Conservation (phyloP, 192 early-diverging fungal genomes). For the Coemansia sp. region DNA sequence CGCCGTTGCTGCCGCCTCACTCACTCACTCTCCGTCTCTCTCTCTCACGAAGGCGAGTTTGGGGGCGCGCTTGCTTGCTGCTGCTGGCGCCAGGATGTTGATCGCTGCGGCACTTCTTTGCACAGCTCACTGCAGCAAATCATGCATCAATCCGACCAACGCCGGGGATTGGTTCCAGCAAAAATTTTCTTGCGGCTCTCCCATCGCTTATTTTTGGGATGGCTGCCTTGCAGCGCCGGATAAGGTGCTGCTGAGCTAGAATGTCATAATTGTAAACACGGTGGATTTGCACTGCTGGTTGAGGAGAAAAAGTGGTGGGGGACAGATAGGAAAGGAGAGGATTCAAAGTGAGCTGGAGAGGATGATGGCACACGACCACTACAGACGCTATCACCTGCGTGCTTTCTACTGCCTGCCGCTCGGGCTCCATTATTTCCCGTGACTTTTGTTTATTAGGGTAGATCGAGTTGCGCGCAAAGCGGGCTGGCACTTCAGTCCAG, state of each 20-base stretch:
- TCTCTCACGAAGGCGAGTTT: background rate
- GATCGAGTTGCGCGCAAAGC: background rate
- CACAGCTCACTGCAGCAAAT: background rate
- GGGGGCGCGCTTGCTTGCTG: background rate
- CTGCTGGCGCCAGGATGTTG: background rate
- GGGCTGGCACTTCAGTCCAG: background rate
- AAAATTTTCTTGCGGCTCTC: background rate
- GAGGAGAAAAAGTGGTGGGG: too few relatives aligned
- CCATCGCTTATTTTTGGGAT: background rate
- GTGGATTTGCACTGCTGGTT: background rate
- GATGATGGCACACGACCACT: too few relatives aligned
- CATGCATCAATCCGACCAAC: background rate
- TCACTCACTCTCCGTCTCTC: background rate
- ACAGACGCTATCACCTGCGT: too few relatives aligned
- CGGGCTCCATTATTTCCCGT: too few relatives aligned
- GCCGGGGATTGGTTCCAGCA: slow-evolving; percentile 6
- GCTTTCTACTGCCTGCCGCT: too few relatives aligned
- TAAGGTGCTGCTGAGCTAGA: background rate
- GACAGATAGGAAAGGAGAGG: too few relatives aligned
- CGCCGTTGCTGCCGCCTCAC: background rate
- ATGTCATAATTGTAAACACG: background rate
- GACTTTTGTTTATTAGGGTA: too few relatives aligned
- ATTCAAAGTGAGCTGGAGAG: too few relatives aligned
- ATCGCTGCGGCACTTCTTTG: slow-evolving; percentile 7
- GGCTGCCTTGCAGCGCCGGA: too few relatives aligned